Conservation (phyloP, 768 basidiomycete species). For the Tubosaeta sp. region DNA sequence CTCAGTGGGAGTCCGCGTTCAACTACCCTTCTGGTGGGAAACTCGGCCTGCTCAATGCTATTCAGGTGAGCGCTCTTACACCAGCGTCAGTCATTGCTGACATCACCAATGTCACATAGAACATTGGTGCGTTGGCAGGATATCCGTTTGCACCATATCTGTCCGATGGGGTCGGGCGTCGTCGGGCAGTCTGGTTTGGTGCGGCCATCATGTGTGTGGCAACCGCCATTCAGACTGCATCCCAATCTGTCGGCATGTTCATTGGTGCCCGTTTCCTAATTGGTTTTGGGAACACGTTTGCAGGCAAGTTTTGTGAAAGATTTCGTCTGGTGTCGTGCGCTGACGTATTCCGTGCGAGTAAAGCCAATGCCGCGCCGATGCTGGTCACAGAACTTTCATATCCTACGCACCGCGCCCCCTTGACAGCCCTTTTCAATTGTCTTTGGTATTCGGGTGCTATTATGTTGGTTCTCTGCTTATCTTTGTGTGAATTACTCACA, state of each 20-base stretch:
- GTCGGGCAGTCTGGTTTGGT: constrained; percentile 60
- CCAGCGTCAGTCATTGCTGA: neutral
- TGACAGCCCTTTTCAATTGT: constrained; percentile 77
- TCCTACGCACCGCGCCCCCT: constrained; percentile 71
- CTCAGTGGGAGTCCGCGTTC: constrained; percentile 64
- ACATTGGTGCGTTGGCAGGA: constrained; percentile 65
- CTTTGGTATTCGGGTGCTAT: constrained; percentile 85
- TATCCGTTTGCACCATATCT: constrained; percentile 70
- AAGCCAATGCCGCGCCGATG: constrained; percentile 72
- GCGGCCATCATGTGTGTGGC: constrained; percentile 65
- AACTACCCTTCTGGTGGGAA: constrained; percentile 49
- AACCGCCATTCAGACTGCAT: constrained; percentile 63
- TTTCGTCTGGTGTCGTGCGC: neutral
- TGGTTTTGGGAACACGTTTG: constrained; percentile 73
- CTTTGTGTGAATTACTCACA: neutral
- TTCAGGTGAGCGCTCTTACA: constrained; percentile 45
- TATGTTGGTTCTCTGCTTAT: constrained; percentile 37
- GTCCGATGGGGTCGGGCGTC: constrained; percentile 69
- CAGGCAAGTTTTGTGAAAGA: constrained; percentile 34
- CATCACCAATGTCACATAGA: constrained; percentile 35
- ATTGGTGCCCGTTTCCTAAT: constrained; percentile 76
- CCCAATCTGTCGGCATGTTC: constrained; percentile 71
- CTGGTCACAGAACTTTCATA: constrained; percentile 81
- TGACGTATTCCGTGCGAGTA: neutral
- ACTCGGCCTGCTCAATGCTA: constrained; percentile 67